These are phyloP conservation scores for Torulaspora franciscae DNA, from an alignment of 805 yeast genomes.

Conservation along the genomic window DNA sequence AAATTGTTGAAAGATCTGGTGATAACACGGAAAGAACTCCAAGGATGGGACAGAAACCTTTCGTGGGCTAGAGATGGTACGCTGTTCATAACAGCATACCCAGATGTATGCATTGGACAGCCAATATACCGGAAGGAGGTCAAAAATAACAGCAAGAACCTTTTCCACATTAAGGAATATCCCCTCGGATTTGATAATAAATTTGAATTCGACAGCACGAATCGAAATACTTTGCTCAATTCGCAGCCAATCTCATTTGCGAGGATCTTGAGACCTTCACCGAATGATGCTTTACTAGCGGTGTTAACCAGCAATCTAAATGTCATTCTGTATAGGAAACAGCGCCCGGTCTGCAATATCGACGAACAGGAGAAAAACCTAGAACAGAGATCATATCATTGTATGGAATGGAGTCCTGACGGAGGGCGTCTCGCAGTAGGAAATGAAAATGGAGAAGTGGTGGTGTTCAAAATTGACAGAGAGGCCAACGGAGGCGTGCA, in stretches of 20 bases:
- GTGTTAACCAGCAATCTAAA: conserved; percentile 30
- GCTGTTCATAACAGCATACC: conserved; percentile 25
- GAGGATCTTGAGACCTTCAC: conserved; percentile 22
- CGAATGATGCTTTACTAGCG: conserved; percentile 20
- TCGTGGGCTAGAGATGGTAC: conserved; percentile 33
- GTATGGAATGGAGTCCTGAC: conserved; percentile 27
- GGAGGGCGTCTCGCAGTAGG: conserved; percentile 24
- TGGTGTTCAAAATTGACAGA: conserved; percentile 12
- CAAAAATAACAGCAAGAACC: conserved; percentile 17
- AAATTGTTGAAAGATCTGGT: conserved; percentile 28
- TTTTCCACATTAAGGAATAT: conserved; percentile 29
- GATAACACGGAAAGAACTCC: conserved; percentile 28
- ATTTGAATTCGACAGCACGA: conserved; percentile 26
- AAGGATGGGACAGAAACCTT: conserved; percentile 26
- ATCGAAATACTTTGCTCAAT: conserved; percentile 25
- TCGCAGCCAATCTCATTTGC: conserved; percentile 29
- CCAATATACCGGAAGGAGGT: conserved; percentile 25
- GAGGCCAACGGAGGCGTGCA: not conserved
- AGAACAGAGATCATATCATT: conserved; percentile 24
- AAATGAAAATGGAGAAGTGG: conserved; percentile 26
- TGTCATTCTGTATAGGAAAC: conserved; percentile 22
- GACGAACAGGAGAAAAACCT: conserved; percentile 19
- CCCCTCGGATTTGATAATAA: conserved; percentile 24
- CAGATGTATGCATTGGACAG: conserved; percentile 28
- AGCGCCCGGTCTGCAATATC: conserved; percentile 14